phyloP scores from a whole-genome alignment of 2,329 filamentous ascomycete species.

The Phaeosphaeria sp. region DNA sequence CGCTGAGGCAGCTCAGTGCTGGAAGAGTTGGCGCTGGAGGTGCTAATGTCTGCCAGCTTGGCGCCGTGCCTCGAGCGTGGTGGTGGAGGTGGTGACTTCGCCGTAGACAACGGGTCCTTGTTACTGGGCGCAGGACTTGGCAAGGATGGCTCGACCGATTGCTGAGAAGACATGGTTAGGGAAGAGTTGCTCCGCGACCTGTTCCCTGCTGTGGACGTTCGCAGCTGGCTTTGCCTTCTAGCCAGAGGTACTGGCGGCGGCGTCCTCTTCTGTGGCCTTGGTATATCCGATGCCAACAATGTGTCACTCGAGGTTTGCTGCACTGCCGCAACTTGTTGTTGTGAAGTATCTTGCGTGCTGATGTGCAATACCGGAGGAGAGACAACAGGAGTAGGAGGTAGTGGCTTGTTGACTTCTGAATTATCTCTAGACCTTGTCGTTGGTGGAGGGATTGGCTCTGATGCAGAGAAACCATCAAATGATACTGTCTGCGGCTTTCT shows the following conservation, averaged over 20 bases:
- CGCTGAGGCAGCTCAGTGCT: constrained; percentile 36
- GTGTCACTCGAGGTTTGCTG: constrained; percentile 20
- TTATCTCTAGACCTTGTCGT: constrained; percentile 35
- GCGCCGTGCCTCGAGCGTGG: constrained; percentile 43
- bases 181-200: constrained; percentile 46
- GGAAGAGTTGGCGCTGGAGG: constrained; percentile 37
- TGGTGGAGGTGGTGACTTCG: constrained; percentile 42
- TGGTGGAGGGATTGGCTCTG: constrained; percentile 28
- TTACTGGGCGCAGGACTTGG: constrained; percentile 20
- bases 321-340: constrained; percentile 17
- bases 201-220: constrained; percentile 30
- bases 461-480: constrained; percentile 41
- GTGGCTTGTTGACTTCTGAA: constrained; percentile 67
- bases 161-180: constrained; percentile 45
- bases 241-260: constrained; percentile 45
- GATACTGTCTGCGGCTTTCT: constrained; percentile 50
- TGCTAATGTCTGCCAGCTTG: constrained; percentile 26
- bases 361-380: constrained; percentile 26
- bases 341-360: constrained; percentile 27
- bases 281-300: constrained; percentile 25
- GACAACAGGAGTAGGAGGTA: constrained; percentile 60
- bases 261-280: constrained; percentile 35
- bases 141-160: constrained; percentile 34
- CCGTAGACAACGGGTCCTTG: constrained; percentile 23
- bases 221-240: constrained; percentile 46